phyloP scores from a whole-genome alignment of 129 eudicot genomes.

The Kitagawia praeruptora region DNA sequence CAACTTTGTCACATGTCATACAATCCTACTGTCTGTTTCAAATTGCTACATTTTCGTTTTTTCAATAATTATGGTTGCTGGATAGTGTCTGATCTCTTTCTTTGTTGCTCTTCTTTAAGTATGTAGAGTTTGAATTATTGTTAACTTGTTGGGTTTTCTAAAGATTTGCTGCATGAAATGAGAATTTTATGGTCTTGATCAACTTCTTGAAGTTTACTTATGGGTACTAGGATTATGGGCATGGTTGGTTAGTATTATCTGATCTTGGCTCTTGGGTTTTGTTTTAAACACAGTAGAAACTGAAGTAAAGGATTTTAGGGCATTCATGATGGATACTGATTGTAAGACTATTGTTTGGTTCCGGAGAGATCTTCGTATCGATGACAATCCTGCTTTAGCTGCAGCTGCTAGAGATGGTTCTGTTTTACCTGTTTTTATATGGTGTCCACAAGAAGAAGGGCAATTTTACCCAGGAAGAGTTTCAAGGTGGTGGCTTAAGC shows the following conservation, averaged over 20 bases:
- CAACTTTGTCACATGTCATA: neutral
- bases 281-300: neutral
- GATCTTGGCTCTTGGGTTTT: neutral
- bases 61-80: neutral
- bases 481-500: slow-evolving; percentile 98
- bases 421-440: slow-evolving; percentile 69
- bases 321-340: slow-evolving; percentile 25
- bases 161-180: neutral
- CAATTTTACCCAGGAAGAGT: slow-evolving; percentile 87
- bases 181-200: neutral
- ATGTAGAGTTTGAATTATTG: neutral
- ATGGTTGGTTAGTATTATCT: neutral
- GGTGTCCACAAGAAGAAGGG: slow-evolving; percentile 95
- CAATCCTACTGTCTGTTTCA: neutral
- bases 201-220: neutral
- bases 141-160: neutral
- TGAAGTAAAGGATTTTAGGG: neutral
- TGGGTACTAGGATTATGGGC: neutral
- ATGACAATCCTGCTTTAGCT: slow-evolving; percentile 87
- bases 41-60: neutral
- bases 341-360: slow-evolving; percentile 80
- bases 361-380: slow-evolving; percentile 90
- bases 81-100: neutral
- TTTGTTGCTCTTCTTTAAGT: neutral
- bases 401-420: slow-evolving; percentile 84